Percentiles rank a stretch among this genome's conserved stretches.
Evolutionary conservation across 1,284 basidiomycete species (phyloP).

Genomic region (Rhizoctonia solani): DNA sequence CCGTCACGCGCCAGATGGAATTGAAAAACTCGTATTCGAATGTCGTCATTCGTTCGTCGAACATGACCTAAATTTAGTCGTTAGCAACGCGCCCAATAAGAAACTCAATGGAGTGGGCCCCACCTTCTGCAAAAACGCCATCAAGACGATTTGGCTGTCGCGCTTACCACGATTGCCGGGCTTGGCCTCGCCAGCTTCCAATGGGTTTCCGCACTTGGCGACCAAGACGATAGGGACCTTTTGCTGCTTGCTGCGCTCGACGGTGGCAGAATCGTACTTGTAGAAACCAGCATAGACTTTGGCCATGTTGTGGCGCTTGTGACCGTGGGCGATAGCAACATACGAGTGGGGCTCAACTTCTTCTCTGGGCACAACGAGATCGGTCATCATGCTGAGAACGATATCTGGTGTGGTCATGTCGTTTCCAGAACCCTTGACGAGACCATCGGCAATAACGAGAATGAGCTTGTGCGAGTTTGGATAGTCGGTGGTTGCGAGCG

Average conservation of each 20-base stretch:
- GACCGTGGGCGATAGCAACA: constrained; percentile 97
- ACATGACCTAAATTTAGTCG: constrained; percentile 63
- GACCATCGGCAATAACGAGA: constrained; percentile 95
- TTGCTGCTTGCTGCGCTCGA: constrained; percentile 94
- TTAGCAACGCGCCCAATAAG: neutral
- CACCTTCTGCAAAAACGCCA: constrained; percentile 95
- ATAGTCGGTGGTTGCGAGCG: constrained; percentile 97
- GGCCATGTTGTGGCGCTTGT: constrained; percentile 99
- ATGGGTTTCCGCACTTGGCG: constrained; percentile 91
- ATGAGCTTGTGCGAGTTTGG: constrained; percentile 98
- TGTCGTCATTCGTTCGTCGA: constrained; percentile 99
- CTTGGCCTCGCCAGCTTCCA: constrained; percentile 86
- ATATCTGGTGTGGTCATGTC: constrained; percentile 91
- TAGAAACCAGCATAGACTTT: constrained; percentile 99
- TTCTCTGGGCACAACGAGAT: constrained; percentile 78
- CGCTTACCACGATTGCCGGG: constrained; percentile 99
- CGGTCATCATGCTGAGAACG: constrained; percentile 96
- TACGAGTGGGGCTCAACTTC: constrained; percentile 96
- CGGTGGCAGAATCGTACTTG: constrained; percentile 89
- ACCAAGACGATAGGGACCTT: constrained; percentile 94
- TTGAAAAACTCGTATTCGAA: constrained; percentile 99
- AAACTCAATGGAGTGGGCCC: neutral
- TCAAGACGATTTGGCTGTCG: constrained; percentile 96
- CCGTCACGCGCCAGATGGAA: constrained; percentile 91
- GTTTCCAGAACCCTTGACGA: constrained; percentile 96